These are phyloP conservation scores for Populus alba DNA, from an alignment of 345 rosid species.

Conservation along the genomic window DNA sequence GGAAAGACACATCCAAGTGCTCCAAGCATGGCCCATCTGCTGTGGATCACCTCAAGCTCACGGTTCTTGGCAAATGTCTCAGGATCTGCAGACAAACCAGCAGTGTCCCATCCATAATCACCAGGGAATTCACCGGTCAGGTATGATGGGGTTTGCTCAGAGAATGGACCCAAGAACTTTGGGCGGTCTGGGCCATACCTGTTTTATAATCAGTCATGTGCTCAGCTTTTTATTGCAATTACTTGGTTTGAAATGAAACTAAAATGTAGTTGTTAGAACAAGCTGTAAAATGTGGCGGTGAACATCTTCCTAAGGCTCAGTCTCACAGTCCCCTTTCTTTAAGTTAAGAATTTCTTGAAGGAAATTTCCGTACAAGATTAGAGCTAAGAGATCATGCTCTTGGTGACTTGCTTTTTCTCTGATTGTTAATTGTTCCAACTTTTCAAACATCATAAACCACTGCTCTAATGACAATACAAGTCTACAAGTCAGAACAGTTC, in stretches of 20 bases:
- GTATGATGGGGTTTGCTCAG: constrained; percentile 90
- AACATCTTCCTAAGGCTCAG: background rate
- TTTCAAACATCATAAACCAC: too few relatives aligned
- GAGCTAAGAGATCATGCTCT: background rate
- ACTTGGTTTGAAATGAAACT: background rate
- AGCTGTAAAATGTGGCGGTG: background rate
- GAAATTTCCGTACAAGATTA: background rate
- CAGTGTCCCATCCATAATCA: constrained; percentile 99
- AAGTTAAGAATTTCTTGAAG: background rate
- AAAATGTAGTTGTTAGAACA: background rate
- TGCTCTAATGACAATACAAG: too few relatives aligned
- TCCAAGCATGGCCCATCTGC: constrained; percentile 98
- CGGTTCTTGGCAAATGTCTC: constrained; percentile 98
- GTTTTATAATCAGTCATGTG: constrained; percentile 13
- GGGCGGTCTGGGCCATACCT: constrained; percentile 99
- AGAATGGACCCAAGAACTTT: constrained; percentile 93
- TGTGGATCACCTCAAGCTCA: constrained; percentile 92
- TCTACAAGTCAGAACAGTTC: too few relatives aligned
- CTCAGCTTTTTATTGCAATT: background rate
- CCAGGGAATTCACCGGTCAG: constrained; percentile 92
- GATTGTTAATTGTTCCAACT: background rate
- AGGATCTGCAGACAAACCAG: constrained; percentile 90
- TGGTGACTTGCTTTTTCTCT: background rate
- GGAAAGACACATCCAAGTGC: constrained; percentile 94
- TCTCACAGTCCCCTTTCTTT: too few relatives aligned